Base-by-base conservation (phyloP, 129 eudicot species). In the Lonicera japonica region DNA sequence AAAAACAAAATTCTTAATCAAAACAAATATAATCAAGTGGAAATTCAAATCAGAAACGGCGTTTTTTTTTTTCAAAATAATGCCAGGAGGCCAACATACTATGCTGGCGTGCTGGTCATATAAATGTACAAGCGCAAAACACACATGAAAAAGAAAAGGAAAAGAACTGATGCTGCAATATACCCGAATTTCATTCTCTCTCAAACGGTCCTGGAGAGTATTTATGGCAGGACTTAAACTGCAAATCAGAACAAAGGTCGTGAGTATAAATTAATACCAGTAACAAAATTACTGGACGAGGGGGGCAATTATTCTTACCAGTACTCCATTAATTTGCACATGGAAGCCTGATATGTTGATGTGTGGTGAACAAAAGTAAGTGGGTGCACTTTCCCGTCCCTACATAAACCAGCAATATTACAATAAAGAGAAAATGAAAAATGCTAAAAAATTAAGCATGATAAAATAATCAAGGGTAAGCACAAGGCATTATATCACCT, bases 291-390 rank as follows among this genome's bases (percentile, higher is more conserved):
- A 66, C 48, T 54, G 25, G 56, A 5, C 43, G 46, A 43, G 34
- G 41, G 50, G 40, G 13, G 46, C 20, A 52, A 45, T 18, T n/a
- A 46, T 61, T 56, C 83, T 82, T 48, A 94, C 99, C 99, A 94
- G 65, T 85, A 86, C 72, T 94, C 99, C 81, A 94, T 94, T 77
- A 94, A 63, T 73, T 94, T 94, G 89, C 99, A 94, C 73, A 94
- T 69, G 70, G 99, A 88, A 68, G 99, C 96, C 82, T 94, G 96
- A 78, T 94, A 94, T 20, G 99, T 85, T 60, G 99, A 88, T 55
- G 99, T 80, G 65, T 94, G 99, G 66, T 94, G 99, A 71, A 94
- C 73, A 75, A 66, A 88, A 51, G 95, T 77, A 29, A 94, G 95
- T 11, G 99, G 99, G 58, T 94, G 99, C 58, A 85, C 79, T 78